Evolutionary conservation across 2,329 filamentous ascomycete genomes (phyloP).

Genomic region (Raffaelea deltoideospora): DNA sequence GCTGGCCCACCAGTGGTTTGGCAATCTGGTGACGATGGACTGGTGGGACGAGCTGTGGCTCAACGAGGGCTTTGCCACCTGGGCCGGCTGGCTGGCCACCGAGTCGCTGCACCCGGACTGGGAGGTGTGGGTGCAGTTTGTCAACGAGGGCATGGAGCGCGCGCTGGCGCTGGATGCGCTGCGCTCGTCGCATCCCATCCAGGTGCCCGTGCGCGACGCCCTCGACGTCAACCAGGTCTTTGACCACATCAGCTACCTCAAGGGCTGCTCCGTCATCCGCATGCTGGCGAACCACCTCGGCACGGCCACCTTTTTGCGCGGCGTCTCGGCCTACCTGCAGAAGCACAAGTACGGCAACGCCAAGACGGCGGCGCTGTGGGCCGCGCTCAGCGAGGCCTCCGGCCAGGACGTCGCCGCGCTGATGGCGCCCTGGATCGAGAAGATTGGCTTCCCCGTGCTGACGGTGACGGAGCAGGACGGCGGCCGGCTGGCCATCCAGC

Average conservation of each 20-base stretch:
- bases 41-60: constrained; percentile 98
- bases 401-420: constrained; percentile 72
- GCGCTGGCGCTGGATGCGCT: constrained; percentile 83
- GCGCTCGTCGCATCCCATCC: constrained; percentile 85
- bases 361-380: constrained; percentile 83
- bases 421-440: constrained; percentile 91
- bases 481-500: constrained; percentile 66
- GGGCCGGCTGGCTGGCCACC: constrained; percentile 90
- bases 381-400: constrained; percentile 72
- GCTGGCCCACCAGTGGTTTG: constrained; percentile 95
- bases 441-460: constrained; percentile 86
- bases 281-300: constrained; percentile 91
- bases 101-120: constrained; percentile 91
- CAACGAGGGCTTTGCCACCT: constrained; percentile 95
- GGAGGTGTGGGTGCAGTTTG: constrained; percentile 96
- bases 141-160: constrained; percentile 85
- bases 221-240: constrained; percentile 97
- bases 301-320: constrained; percentile 74
- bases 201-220: constrained; percentile 85
- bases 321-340: constrained; percentile 80
- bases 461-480: constrained; percentile 65
- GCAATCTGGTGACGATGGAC: constrained; percentile 94
- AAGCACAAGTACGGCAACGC: constrained; percentile 80
- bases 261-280: constrained; percentile 89
- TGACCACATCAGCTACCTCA: constrained; percentile 89